These are phyloP conservation scores for Trichoderma asperellum DNA, from an alignment of 2,329 filamentous ascomycete genomes.

Conservation along the genomic window DNA sequence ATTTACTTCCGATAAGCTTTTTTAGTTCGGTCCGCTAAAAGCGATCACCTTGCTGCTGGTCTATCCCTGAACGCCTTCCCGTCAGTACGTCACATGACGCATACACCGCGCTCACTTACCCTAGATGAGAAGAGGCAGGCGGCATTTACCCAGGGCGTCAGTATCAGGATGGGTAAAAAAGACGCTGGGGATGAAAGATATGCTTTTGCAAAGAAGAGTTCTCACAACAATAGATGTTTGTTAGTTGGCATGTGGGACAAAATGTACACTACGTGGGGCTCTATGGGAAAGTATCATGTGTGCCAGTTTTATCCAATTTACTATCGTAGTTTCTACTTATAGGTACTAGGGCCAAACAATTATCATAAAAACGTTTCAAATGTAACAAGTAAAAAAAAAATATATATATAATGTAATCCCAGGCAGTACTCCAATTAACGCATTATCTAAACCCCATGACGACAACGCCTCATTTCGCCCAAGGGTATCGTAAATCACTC, in stretches of 20 bases:
- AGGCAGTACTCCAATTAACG: not conserved
- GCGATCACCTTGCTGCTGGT: conserved; percentile 11
- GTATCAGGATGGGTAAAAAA: not conserved
- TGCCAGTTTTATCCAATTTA: not conserved
- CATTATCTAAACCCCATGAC: conserved; percentile 22
- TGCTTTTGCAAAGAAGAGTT: not conserved
- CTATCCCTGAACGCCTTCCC: conserved; percentile 4
- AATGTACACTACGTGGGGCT: not conserved
- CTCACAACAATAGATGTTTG: not conserved
- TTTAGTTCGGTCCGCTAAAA: conserved; percentile 25
- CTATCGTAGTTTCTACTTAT: not conserved
- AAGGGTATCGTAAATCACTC: conserved; percentile 20
- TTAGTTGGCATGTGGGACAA: not conserved
- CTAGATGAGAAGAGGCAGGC: conserved; percentile 7
- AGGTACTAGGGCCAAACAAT: no score
- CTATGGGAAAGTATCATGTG: not conserved
- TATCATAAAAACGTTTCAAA: not conserved
- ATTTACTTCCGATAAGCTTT: conserved; percentile 26
- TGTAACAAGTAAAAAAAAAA: not conserved
- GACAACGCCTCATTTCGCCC: conserved; percentile 22
- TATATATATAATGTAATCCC: not conserved
- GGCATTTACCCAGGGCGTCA: not conserved
- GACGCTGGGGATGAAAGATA: not conserved
- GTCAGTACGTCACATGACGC: conserved; percentile 25
- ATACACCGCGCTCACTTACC: conserved; percentile 3